These are phyloP conservation scores for Diaporthe caulivora DNA, from an alignment of 2,329 filamentous ascomycete genomes.

Conservation along the genomic window DNA sequence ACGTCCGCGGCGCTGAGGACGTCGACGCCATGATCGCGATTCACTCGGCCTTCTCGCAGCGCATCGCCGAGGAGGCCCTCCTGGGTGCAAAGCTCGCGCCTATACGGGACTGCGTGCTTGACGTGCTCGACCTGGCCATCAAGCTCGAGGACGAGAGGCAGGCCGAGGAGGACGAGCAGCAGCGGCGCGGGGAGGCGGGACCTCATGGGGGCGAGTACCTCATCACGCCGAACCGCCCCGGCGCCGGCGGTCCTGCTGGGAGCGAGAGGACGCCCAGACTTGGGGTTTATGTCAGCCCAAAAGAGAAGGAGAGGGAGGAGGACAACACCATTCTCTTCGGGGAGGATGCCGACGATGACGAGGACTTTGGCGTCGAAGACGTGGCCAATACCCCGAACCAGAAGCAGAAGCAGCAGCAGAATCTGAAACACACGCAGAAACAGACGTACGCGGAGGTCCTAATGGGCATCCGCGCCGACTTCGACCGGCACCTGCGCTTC, in stretches of 20 bases:
- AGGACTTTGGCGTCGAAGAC: slow-evolving; percentile 52
- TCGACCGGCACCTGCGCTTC: slow-evolving; percentile 76
- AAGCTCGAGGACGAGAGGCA: slow-evolving; percentile 73
- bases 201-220: slow-evolving; percentile 41
- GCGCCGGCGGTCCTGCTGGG: slow-evolving; percentile 43
- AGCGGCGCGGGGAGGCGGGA: no score
- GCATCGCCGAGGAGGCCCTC: slow-evolving; percentile 76
- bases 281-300: slow-evolving; percentile 42
- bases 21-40: slow-evolving; percentile 84
- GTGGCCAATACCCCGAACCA: background rate
- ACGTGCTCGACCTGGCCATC: slow-evolving; percentile 81
- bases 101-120: slow-evolving; percentile 79
- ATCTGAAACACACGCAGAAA: slow-evolving; percentile 32
- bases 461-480: slow-evolving; percentile 69
- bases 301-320: slow-evolving; percentile 46
- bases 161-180: slow-evolving; percentile 47
- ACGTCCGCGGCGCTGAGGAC: slow-evolving; percentile 73
- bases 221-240: slow-evolving; percentile 26
- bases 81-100: slow-evolving; percentile 76
- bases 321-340: slow-evolving; percentile 42
- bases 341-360: slow-evolving; percentile 48
- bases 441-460: slow-evolving; percentile 66
- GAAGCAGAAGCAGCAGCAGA: slow-evolving; percentile 13
- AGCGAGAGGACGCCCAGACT: slow-evolving; percentile 39
- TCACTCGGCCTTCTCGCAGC: slow-evolving; percentile 74